These are phyloP conservation scores for Skeletonema menzelii DNA, from an alignment of 108 stramenopile species.

Conservation along the genomic window DNA sequence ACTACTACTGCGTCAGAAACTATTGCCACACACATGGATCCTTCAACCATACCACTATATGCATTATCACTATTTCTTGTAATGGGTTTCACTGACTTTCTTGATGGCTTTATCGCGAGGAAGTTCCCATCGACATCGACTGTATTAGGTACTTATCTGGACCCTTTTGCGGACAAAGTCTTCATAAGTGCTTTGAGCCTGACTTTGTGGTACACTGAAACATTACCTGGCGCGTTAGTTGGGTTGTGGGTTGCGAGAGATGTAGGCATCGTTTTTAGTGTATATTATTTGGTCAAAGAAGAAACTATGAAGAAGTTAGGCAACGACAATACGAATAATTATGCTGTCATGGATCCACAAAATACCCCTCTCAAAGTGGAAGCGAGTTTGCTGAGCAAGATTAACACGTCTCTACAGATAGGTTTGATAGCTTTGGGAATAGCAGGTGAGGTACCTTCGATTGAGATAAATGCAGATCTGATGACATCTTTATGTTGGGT, in stretches of 20 bases:
- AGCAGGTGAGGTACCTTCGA: constrained; percentile 40
- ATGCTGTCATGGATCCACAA: constrained; percentile 55
- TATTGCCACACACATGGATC: constrained; percentile 17
- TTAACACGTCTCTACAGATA: constrained; percentile 83
- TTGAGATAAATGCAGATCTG: constrained; percentile 25
- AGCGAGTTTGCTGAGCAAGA: constrained; percentile 70
- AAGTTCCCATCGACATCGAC: constrained; percentile 56
- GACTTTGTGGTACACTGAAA: constrained; percentile 48
- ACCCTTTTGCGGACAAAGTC: constrained; percentile 86
- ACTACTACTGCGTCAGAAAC: not conserved
- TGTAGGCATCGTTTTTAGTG: constrained; percentile 43
- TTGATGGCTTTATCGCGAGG: constrained; percentile 88
- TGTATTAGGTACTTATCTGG: constrained; percentile 81
- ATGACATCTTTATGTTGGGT: constrained; percentile 42
- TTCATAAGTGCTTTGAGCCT: constrained; percentile 47
- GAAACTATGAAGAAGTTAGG: constrained; percentile 26
- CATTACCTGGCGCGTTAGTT: constrained; percentile 65
- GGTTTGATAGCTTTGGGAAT: constrained; percentile 48
- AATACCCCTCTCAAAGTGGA: constrained; percentile 68
- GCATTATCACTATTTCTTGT: constrained; percentile 42
- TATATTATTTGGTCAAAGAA: constrained; percentile 35
- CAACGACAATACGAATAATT: constrained; percentile 7
- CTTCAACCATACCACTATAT: constrained; percentile 18
- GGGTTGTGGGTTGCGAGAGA: constrained; percentile 71
- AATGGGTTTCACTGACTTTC: constrained; percentile 66